Evolutionary conservation across 2,329 filamentous ascomycete genomes (phyloP), one percentile per base, ranked within the genome.

Genomic region (Scedosporium dehoogii): DNA sequence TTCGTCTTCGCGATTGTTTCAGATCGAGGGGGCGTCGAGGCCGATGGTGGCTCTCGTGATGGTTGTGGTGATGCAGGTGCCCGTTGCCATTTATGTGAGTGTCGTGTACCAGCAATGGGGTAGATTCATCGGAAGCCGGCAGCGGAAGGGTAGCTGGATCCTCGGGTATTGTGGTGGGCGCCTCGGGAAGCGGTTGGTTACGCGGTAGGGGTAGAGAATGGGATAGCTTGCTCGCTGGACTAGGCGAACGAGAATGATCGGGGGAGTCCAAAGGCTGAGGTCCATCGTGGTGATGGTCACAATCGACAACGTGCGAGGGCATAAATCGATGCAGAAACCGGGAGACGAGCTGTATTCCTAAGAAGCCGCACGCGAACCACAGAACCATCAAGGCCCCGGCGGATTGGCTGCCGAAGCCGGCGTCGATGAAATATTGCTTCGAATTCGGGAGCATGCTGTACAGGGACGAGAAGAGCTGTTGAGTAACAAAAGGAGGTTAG

Each of bases 361-460:
- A 71, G 66, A 91, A 91, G 10, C 90, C 90, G 16, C 75, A 80
- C 4, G 88, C 74, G 70, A 93, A 93, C 70, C 84, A 88, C 10
- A 69, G 82, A 70, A 92, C 87, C 69, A 92, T 78, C 38, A 85
- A 75, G 69, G 90, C 82, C 14, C 87, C 87, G 5, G 92, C 90
- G 2, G 76, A 71, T 65, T 86, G 83, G 3, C 90, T 79, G 6
- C 83, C 80, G 73, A 87, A 86, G 16, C 86, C 87, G 60, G 86
- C 88, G 62, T 85, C 80, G 64, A 82, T 78, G 3, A 99, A 81
- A 70, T 96, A 96, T 46, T 79, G 80, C 70, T 89, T 92, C 2
- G 93, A 87, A 21, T 90, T 91, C 9, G 93, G 93, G 6, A 97
- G 82, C 90, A 97, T 97, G 74, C 87, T 94, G 73, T 92, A 96